Conservation (phyloP, 495 filamentous ascomycete species). For the Xylaria castorea region DNA sequence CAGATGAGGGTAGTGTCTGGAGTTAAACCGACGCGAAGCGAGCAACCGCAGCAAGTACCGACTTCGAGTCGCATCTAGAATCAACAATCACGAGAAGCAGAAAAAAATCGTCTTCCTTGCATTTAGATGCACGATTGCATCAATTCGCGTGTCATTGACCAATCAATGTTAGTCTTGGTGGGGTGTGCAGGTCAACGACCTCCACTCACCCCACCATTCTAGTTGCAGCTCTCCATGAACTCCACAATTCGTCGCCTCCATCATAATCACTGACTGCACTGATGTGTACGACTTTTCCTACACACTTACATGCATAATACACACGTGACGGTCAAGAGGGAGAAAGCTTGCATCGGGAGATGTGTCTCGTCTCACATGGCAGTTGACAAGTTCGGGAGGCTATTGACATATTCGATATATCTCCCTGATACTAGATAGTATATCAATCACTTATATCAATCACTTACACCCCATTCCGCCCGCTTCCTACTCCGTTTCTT, state of each 20-base stretch:
- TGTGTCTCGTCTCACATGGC: neutral
- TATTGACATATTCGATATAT: neutral
- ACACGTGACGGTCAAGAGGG: slow-evolving; percentile 3
- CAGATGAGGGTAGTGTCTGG: neutral
- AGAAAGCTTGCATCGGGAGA: slow-evolving; percentile 4
- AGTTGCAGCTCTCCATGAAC: neutral
- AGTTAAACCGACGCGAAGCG: slow-evolving; percentile 14
- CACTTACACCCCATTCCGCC: neutral
- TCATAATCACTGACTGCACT: neutral
- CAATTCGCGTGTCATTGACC: neutral
- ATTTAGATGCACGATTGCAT: slow-evolving; percentile 12
- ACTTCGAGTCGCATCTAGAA: slow-evolving; percentile 11
- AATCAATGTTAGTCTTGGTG: neutral
- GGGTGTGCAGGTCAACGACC: neutral
- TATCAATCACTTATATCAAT: neutral
- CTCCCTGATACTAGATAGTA: neutral
- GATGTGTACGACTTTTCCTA: neutral
- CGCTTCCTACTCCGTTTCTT: neutral
- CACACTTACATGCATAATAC: neutral
- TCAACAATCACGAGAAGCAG: slow-evolving; percentile 1
- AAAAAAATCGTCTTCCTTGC: slow-evolving; percentile 9
- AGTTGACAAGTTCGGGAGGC: neutral
- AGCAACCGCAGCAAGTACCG: slow-evolving; percentile 6
- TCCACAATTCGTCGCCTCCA: neutral
- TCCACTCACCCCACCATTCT: slow-evolving; percentile 3